Percentiles rank a stretch among this genome's conserved stretches.
Conservation (phyloP, 108 stramenopile species). For the Seminavis robusta region DNA sequence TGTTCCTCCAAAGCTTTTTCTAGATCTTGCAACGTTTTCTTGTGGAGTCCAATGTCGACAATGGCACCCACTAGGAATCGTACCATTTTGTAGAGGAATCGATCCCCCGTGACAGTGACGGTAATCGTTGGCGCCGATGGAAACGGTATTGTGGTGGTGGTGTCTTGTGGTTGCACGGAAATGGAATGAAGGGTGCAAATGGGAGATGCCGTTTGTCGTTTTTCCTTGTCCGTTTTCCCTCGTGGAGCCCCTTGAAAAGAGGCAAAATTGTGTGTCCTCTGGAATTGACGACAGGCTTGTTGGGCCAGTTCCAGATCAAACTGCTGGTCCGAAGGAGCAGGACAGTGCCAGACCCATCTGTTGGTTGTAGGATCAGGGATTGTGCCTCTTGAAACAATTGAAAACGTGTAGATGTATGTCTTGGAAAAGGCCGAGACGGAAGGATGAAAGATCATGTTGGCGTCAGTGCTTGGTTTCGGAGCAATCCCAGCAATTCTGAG, state of each 20-base stretch:
- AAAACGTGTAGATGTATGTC: slow-evolving; percentile 66
- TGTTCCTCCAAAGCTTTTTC: slow-evolving; percentile 31
- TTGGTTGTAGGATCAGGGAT: slow-evolving; percentile 58
- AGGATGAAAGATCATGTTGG: slow-evolving; percentile 60
- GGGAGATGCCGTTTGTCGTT: slow-evolving; percentile 33
- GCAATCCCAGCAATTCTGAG: slow-evolving; percentile 53
- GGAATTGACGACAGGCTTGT: slow-evolving; percentile 21
- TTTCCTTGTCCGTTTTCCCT: slow-evolving; percentile 38
- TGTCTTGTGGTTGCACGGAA: neutral
- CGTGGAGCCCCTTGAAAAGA: slow-evolving; percentile 72
- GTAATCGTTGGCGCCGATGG: neutral
- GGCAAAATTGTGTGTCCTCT: slow-evolving; percentile 53
- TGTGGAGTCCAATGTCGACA: slow-evolving; percentile 53
- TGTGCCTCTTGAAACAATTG: slow-evolving; percentile 58
- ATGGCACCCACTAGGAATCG: slow-evolving; percentile 76
- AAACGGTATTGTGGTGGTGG: neutral
- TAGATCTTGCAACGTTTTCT: slow-evolving; percentile 41
- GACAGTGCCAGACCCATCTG: slow-evolving; percentile 58
- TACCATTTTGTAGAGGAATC: slow-evolving; percentile 84
- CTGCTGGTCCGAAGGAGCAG: slow-evolving; percentile 13
- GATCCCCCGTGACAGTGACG: slow-evolving; percentile 58
- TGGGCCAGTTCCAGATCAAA: slow-evolving; percentile 3
- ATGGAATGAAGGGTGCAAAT: slow-evolving; percentile 34
- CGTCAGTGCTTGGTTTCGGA: slow-evolving; percentile 27
- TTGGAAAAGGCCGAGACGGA: slow-evolving; percentile 54